phyloP scores from a whole-genome alignment of 225 moss, liverwort and hornwort genomes.

The Asterella californica region DNA sequence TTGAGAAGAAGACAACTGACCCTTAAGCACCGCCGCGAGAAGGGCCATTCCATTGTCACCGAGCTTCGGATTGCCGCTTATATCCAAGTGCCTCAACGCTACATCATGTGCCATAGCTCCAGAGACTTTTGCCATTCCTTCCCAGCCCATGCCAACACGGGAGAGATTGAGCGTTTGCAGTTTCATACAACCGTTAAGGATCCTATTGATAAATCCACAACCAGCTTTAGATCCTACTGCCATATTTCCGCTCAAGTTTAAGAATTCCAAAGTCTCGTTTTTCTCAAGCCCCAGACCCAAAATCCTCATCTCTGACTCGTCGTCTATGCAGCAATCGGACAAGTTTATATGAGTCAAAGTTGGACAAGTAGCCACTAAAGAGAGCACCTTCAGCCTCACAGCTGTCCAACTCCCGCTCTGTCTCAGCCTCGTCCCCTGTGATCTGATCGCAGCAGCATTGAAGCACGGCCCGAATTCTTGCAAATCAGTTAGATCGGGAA shows the following conservation, averaged over 20 bases:
- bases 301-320: constrained; percentile 25
- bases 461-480: constrained; percentile 23
- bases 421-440: constrained; percentile 2
- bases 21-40: constrained; percentile 21
- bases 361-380: constrained; percentile 24
- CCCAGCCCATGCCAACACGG: constrained; percentile 22
- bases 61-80: constrained; percentile 26
- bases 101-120: constrained; percentile 21
- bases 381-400: constrained; percentile 26
- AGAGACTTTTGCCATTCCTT: constrained; percentile 15
- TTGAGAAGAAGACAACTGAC: neutral
- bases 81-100: constrained; percentile 21
- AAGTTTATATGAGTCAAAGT: constrained; percentile 22
- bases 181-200: constrained; percentile 17
- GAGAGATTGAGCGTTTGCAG: constrained; percentile 15
- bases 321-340: constrained; percentile 15
- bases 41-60: constrained; percentile 26
- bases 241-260: constrained; percentile 21
- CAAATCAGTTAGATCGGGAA: constrained; percentile 13
- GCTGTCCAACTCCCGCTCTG: constrained; percentile 1
- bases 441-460: constrained; percentile 19
- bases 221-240: constrained; percentile 25
- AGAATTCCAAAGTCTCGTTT: constrained; percentile 10
- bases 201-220: constrained; percentile 17
- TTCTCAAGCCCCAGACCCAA: constrained; percentile 22